Conservation (phyloP, 352 stramenopile species). For the Plasmopara halstedii region DNA sequence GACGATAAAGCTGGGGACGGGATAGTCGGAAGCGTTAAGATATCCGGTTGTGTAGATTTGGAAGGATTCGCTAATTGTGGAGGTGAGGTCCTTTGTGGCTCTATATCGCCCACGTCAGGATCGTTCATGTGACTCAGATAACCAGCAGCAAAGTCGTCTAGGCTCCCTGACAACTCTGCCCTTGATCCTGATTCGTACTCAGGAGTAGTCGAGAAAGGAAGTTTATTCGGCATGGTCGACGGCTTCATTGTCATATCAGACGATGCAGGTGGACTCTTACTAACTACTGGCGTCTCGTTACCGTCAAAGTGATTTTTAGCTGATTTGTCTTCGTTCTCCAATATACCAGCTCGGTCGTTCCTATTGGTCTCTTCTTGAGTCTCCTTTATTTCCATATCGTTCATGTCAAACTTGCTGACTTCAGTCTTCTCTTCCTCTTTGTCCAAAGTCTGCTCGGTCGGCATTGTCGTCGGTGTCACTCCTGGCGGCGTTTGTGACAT, state of each 20-base stretch:
- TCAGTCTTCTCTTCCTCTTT: background rate
- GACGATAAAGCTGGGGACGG: background rate
- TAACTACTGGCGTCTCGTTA: no score
- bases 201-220: background rate
- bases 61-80: no score
- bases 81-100: no score
- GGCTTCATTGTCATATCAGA: background rate
- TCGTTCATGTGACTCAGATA: background rate
- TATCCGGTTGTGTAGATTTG: background rate
- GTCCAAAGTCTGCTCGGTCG: background rate
- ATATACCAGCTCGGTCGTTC: no score
- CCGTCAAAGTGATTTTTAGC: no score
- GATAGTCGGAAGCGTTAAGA: slow-evolving; percentile 4
- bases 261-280: background rate
- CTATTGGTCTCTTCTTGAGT: background rate
- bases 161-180: background rate
- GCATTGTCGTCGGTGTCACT: background rate
- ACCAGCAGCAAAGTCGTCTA: background rate
- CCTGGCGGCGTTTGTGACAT: background rate
- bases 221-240: background rate
- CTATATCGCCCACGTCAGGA: no score
- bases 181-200: background rate
- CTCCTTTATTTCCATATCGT: background rate
- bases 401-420: background rate
- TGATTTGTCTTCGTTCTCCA: no score